These are phyloP conservation scores for Nymphaea colorata DNA, from an alignment of 164 flowering plant genomes.

Conservation along the genomic window DNA sequence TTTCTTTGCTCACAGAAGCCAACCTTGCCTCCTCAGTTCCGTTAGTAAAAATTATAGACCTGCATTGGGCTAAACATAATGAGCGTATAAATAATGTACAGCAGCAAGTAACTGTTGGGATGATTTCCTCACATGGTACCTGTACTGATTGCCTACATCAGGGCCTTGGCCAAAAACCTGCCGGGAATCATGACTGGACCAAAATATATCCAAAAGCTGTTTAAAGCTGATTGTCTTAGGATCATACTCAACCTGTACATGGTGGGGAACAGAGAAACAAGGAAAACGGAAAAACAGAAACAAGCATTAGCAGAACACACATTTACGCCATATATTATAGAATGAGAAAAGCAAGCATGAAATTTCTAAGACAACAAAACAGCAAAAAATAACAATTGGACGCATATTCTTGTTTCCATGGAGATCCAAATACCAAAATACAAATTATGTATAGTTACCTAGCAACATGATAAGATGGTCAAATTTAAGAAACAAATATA, in stretches of 20 bases:
- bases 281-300: background rate
- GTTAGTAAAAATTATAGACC: constrained; percentile 83
- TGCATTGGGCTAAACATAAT: constrained; percentile 9
- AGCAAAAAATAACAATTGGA: background rate
- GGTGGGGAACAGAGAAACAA: background rate
- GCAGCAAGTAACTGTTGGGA: background rate
- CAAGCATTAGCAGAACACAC: background rate
- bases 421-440: too few species aligned
- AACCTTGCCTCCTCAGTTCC: constrained; percentile 75
- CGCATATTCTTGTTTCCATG: too few species aligned
- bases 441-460: too few species aligned
- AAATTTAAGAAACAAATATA: too few species aligned
- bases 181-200: constrained; percentile 91
- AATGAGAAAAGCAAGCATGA: background rate
- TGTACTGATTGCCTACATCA: constrained; percentile 90
- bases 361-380: background rate
- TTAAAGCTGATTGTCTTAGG: constrained; percentile 50
- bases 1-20: constrained; percentile 75
- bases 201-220: constrained; percentile 83
- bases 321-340: background rate
- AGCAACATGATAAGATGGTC: too few species aligned
- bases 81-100: background rate
- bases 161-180: constrained; percentile 99
- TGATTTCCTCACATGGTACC: constrained; percentile 24
- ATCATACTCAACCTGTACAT: constrained; percentile 81